phyloP scores from a whole-genome alignment of 768 basidiomycete genomes.

The Thelephora aurantiotincta region DNA sequence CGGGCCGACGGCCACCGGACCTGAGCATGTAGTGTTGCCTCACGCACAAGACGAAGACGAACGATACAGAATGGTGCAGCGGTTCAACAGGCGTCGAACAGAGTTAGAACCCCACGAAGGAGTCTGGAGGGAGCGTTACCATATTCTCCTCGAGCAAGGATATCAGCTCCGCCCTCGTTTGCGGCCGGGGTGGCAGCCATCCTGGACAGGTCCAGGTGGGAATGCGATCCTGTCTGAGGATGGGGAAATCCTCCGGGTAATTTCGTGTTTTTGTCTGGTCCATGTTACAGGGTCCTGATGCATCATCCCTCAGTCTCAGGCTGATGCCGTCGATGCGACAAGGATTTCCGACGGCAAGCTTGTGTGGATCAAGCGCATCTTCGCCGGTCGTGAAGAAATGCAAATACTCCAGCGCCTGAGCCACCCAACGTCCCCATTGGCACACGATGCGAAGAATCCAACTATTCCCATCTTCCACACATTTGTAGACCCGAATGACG shows the following conservation, averaged over 20 bases:
- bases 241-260: not conserved
- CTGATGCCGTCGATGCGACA: slow-evolving; percentile 16
- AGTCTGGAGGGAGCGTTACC: no score
- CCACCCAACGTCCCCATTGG: not conserved
- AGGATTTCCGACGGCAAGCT: slow-evolving; percentile 14
- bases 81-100: no score
- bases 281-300: not conserved
- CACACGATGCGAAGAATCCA: slow-evolving; percentile 11
- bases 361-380: slow-evolving; percentile 18
- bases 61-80: no score
- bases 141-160: no score
- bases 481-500: slow-evolving; percentile 8
- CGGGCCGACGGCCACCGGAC: no score
- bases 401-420: slow-evolving; percentile 7
- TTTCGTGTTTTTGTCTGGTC: not conserved
- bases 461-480: slow-evolving; percentile 11
- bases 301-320: slow-evolving; percentile 1
- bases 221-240: slow-evolving; percentile 3
- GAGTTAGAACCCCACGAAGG: no score
- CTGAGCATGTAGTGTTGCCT: no score
- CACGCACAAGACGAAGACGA: no score
- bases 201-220: slow-evolving; percentile 11
- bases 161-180: slow-evolving; percentile 16
- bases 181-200: slow-evolving; percentile 16
- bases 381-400: slow-evolving; percentile 5